Percentiles rank a stretch among this genome's conserved stretches.
phyloP scores from a whole-genome alignment of 805 yeast genomes.

The Pichia exigua region DNA sequence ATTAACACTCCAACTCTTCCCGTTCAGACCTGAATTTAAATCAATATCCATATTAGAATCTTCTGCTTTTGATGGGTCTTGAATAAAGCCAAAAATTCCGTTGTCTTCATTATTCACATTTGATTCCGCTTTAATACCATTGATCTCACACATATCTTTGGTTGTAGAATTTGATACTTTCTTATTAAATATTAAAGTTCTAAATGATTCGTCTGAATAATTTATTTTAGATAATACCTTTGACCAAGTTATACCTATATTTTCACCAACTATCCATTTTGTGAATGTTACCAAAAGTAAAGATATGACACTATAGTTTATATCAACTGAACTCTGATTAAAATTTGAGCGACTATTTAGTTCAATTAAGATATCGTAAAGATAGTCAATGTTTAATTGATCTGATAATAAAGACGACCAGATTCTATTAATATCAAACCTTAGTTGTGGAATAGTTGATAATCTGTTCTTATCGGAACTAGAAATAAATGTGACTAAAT shows the following conservation, averaged over 20 bases:
- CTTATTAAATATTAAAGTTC: no score
- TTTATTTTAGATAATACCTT: constrained; percentile 14
- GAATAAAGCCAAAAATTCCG: constrained; percentile 25
- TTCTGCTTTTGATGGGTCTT: constrained; percentile 20
- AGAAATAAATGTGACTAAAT: constrained; percentile 8
- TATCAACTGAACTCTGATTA: not conserved
- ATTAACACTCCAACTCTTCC: no score
- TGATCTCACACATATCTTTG: no score
- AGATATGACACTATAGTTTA: constrained; percentile 19
- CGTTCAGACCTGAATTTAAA: not conserved
- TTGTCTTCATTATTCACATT: constrained; percentile 11
- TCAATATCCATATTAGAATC: not conserved
- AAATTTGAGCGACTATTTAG: constrained; percentile 9
- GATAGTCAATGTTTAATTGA: constrained; percentile 16
- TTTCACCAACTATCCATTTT: constrained; percentile 14
- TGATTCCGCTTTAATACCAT: not conserved
- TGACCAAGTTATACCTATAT: constrained; percentile 17
- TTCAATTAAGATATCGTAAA: constrained; percentile 15
- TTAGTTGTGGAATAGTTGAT: not conserved
- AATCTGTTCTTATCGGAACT: not conserved
- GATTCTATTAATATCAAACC: constrained; percentile 18
- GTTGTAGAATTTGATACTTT: not conserved
- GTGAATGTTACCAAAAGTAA: constrained; percentile 20
- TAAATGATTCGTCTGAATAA: not conserved
- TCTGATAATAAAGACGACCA: constrained; percentile 8